Evolutionary conservation across 495 filamentous ascomycete species (phyloP).

Genomic region (Astrothelium subdiscretum): DNA sequence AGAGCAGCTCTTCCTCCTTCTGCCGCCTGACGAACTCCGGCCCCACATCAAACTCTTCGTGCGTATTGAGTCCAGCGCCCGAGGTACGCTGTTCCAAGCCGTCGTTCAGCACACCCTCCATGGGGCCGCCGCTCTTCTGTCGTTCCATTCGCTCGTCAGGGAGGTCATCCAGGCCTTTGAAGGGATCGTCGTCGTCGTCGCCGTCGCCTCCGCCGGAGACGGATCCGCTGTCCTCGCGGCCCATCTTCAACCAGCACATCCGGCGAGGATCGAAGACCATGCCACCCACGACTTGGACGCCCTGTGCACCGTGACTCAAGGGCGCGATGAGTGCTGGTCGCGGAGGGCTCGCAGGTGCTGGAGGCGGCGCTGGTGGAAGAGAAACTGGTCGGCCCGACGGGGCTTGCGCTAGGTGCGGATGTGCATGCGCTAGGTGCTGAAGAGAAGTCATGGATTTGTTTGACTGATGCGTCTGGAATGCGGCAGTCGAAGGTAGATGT

Average conservation of each 20-base stretch:
- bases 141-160: conserved; percentile 47
- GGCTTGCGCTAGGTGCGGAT: neutral
- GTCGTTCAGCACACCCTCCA: neutral
- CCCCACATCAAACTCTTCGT: conserved; percentile 92
- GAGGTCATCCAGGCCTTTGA: conserved; percentile 60
- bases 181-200: conserved; percentile 62
- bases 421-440: conserved; percentile 15
- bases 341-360: conserved; percentile 33
- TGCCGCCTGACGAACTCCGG: conserved; percentile 86
- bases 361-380: conserved; percentile 3
- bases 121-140: neutral
- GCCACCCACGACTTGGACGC: conserved; percentile 80
- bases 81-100: conserved; percentile 38
- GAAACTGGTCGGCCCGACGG: neutral
- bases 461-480: conserved; percentile 11
- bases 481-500: conserved; percentile 19
- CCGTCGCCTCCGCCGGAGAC: conserved; percentile 10
- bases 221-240: conserved; percentile 14
- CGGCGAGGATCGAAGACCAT: conserved; percentile 96
- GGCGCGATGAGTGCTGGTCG: conserved; percentile 90
- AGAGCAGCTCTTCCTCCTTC: conserved; percentile 80
- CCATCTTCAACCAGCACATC: conserved; percentile 82
- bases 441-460: conserved; percentile 21
- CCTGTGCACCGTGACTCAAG: conserved; percentile 60
- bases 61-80: conserved; percentile 10